Evolutionary conservation across 2,329 filamentous ascomycete genomes (phyloP).

Genomic region (Lachnellula occidentalis): DNA sequence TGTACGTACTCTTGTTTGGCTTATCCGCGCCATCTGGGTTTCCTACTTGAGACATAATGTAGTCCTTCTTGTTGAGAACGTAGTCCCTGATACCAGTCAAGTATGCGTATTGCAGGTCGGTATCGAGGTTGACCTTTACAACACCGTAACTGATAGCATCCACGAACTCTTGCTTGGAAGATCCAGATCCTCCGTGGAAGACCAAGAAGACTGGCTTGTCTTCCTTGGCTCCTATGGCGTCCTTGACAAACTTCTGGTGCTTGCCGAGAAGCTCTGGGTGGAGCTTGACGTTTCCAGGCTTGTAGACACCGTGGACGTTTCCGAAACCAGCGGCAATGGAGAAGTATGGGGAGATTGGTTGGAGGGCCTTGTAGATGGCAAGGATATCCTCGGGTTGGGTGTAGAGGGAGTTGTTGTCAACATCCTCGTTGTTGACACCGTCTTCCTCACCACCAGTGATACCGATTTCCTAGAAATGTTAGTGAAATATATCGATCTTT

Average conservation of each 20-base stretch:
- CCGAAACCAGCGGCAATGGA: constrained; percentile 97
- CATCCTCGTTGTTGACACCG: constrained; percentile 96
- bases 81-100: constrained; percentile 89
- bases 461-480: constrained; percentile 59
- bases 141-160: constrained; percentile 90
- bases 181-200: constrained; percentile 97
- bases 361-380: constrained; percentile 81
- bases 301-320: constrained; percentile 99
- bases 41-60: constrained; percentile 78
- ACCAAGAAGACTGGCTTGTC: constrained; percentile 98
- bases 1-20: constrained; percentile 78
- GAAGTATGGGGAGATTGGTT: constrained; percentile 89
- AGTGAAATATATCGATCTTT: not conserved
- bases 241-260: constrained; percentile 89
- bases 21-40: constrained; percentile 96
- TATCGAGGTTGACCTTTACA: constrained; percentile 99
- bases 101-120: constrained; percentile 95
- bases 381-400: constrained; percentile 96
- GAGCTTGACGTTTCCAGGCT: constrained; percentile 94
- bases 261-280: constrained; percentile 93
- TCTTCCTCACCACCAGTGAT: constrained; percentile 98
- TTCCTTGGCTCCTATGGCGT: constrained; percentile 65
- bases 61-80: constrained; percentile 91
- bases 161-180: constrained; percentile 81
- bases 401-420: constrained; percentile 96